Evolutionary conservation across 2,329 filamentous ascomycete species (phyloP).

Genomic region (Alternaria gaisen): DNA sequence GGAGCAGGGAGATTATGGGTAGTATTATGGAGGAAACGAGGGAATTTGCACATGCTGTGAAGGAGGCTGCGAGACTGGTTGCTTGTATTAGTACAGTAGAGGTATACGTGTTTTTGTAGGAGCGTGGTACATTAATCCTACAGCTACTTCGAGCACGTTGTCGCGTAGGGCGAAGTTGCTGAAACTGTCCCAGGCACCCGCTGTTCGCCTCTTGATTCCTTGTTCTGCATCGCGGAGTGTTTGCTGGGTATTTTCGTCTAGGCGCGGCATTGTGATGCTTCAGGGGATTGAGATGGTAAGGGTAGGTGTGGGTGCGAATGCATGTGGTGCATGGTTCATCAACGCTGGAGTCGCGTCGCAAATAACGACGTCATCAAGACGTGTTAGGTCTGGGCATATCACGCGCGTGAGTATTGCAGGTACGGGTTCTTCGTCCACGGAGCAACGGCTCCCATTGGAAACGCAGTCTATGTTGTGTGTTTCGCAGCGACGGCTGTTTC

Average conservation of each 20-base stretch:
- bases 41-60: conserved; percentile 75
- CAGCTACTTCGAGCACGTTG: conserved; percentile 78
- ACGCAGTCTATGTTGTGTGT: neutral
- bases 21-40: conserved; percentile 76
- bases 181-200: conserved; percentile 69
- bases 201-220: conserved; percentile 54
- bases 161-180: conserved; percentile 77
- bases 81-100: neutral
- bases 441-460: neutral
- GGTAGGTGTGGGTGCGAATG: neutral
- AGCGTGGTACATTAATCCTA: conserved; percentile 72
- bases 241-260: conserved; percentile 47
- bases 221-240: conserved; percentile 60
- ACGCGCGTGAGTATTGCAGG: neutral
- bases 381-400: neutral
- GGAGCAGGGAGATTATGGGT: conserved; percentile 72
- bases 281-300: neutral
- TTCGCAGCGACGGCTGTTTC: neutral
- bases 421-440: neutral
- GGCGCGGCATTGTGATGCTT: conserved; percentile 36
- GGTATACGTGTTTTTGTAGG: neutral
- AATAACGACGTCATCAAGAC: conserved; percentile 12
- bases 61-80: conserved; percentile 71
- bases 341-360: neutral
- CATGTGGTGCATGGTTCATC: neutral